These are phyloP conservation scores for Phytophthora crassamura DNA, from an alignment of 352 stramenopile genomes.

Conservation along the genomic window DNA sequence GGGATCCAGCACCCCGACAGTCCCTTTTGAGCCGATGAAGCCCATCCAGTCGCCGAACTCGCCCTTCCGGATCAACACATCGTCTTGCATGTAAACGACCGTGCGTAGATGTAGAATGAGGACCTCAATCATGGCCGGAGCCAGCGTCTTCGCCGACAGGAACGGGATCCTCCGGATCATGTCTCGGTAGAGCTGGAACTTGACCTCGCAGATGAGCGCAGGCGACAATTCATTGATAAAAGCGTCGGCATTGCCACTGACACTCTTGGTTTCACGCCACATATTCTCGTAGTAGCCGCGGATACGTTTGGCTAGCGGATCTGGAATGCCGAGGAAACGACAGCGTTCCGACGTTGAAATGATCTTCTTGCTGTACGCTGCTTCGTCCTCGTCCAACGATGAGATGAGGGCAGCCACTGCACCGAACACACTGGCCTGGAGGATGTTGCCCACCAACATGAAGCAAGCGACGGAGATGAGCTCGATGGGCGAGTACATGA, in stretches of 20 bases:
- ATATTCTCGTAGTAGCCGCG: slow-evolving; percentile 72
- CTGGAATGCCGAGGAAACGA: slow-evolving; percentile 68
- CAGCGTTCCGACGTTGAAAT: slow-evolving; percentile 68
- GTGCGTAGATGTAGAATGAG: slow-evolving; percentile 78
- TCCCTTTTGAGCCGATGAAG: slow-evolving; percentile 79
- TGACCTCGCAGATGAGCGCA: slow-evolving; percentile 76
- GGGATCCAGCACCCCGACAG: slow-evolving; percentile 73
- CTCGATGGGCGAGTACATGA: slow-evolving; percentile 57
- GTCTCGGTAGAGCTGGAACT: slow-evolving; percentile 79
- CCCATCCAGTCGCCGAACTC: slow-evolving; percentile 87
- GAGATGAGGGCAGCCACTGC: slow-evolving; percentile 67
- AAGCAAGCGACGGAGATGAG: slow-evolving; percentile 63
- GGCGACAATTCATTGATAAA: slow-evolving; percentile 83
- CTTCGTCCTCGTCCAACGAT: slow-evolving; percentile 72
- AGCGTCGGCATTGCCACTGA: slow-evolving; percentile 62
- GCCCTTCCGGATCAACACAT: slow-evolving; percentile 78
- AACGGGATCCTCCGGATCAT: slow-evolving; percentile 83
- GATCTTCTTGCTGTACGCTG: slow-evolving; percentile 71
- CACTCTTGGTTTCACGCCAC: slow-evolving; percentile 69
- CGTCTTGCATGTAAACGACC: slow-evolving; percentile 85
- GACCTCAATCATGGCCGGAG: slow-evolving; percentile 72
- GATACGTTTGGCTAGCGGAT: slow-evolving; percentile 57
- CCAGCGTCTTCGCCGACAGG: slow-evolving; percentile 64
- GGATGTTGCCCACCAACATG: slow-evolving; percentile 72
- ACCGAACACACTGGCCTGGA: slow-evolving; percentile 75